Evolutionary conservation across 805 yeast genomes (phyloP), one percentile per base, ranked within the genome.

Genomic region (Candida sakaeoensis): DNA sequence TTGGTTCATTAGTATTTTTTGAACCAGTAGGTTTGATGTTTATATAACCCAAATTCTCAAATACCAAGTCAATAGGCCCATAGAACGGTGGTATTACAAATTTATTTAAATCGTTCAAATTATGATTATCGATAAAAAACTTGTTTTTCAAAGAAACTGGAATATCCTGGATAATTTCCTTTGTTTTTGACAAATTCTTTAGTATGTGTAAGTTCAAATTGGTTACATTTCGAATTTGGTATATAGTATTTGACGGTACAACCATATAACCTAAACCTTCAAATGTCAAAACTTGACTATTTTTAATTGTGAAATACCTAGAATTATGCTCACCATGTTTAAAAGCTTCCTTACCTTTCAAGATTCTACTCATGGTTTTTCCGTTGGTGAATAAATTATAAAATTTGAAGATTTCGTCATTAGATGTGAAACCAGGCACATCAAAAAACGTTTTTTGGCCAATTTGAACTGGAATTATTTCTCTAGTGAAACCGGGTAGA

Each of bases 401-500:
- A 39, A 39, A 40, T 41, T 52, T 10, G 32, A 33, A 13, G 43
- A 31, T 15, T 22, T 40, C 18, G 21, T 15, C 2, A 7, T 51
- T 42, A 0, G 51, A 43, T 13, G 61, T 49, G 44, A 69, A 74
- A 0, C 80, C 80, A 0, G 79, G 79, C 1, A 73, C 72, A 48
- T 75, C 80, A 37, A 60, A 54, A 3, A 74, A 46, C 1, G 57
- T 50, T 17, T 53, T 54, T 4, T 40, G 49, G 4, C 58, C 61
- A 21, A 63, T 44, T 8, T 49, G 53, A 15, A 58, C 44, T 3
- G 55, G 57, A 19, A 75, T 70, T 10, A 70, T 50, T 3, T 66
- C 71, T 51, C 86, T 70, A 0, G 96, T 88, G 55, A 80, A 77
- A 19, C 88, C 88, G 0, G 95, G 95, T 33, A 82, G 59, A 39